Base-by-base conservation (phyloP, 1,284 basidiomycete species). In the Cutaneotrichosporon cyanovorans region DNA sequence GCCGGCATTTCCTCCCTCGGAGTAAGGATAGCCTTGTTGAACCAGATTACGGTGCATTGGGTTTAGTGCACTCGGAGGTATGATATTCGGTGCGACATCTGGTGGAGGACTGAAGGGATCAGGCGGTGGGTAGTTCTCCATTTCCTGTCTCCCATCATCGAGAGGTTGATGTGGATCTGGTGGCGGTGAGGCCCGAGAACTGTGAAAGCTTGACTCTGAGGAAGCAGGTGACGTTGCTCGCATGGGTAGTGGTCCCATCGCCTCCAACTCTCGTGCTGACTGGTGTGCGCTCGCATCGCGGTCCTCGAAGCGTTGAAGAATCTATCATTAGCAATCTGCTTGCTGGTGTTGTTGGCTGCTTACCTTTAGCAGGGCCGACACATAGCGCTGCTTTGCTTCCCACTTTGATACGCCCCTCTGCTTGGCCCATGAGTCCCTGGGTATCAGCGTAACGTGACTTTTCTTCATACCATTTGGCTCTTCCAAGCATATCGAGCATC, bases 371-470 rank as follows among this genome's bases (percentile, higher is more conserved):
- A 96, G 72, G 14, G 86, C 85, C 53, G 89, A 85, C 4, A 93
- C 87, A 70, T 96, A 96, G 33, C 84, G 72, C 78, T 82, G 84
- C 73, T 91, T 95, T 2, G 91, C 90, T 64, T 92, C 86, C 48
- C 78, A 78, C 23, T 79, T 66, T 48, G 83, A 79, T 30, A 91
- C 66, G 53, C 91, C 88, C 57, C 82, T 84, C 63, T 92, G 87
- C 63, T 89, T 91, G 38, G 84, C 81, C 91, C 91, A 96, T 25
- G 88, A 88, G 72, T 93, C 90, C 89, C 88, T 91, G 56, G n/a
- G 20, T 7, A 31, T 37, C 39, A 41, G 42, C 38, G 37, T 11
- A 44, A 30, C 22, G 16, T 2, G 25, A 16, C 6, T 11, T 15
- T 4, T n/a, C 2, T 7, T 48, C 63, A 12, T 46, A 89, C 91